Conservation (phyloP, 2,329 filamentous ascomycete genomes). For the Nannizziopsis barbatae region DNA sequence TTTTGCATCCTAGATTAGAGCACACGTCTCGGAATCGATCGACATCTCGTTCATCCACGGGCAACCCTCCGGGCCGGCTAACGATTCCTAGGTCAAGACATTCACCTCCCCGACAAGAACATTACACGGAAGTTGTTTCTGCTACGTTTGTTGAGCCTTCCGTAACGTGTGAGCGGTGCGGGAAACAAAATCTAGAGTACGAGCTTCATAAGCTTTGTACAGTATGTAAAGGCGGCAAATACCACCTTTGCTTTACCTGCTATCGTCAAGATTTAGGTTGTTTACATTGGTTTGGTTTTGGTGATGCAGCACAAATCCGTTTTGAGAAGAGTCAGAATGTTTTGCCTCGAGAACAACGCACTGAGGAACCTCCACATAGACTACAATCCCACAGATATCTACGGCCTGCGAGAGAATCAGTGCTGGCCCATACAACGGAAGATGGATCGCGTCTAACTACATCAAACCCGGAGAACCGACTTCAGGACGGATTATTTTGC, state of each 20-base stretch:
- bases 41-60: neutral
- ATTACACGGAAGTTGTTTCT: conserved; percentile 17
- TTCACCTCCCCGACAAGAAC: conserved; percentile 24
- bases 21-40: neutral
- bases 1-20: neutral
- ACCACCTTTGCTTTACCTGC: conserved; percentile 70
- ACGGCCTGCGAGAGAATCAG: conserved; percentile 22
- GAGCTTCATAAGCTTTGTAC: conserved; percentile 75
- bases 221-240: conserved; percentile 57
- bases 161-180: conserved; percentile 62
- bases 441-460: conserved; percentile 41
- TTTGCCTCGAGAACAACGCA: conserved; percentile 15
- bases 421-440: conserved; percentile 30
- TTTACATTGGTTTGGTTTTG: conserved; percentile 79
- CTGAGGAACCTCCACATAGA: conserved; percentile 42
- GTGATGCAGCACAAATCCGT: conserved; percentile 55
- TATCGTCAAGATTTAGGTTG: conserved; percentile 70
- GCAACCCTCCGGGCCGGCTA: neutral
- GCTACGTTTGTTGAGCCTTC: conserved; percentile 55
- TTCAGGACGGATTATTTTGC: conserved; percentile 78
- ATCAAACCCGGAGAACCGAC: conserved; percentile 55
- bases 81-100: conserved; percentile 22
- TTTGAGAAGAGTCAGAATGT: conserved; percentile 49
- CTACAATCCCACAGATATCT: conserved; percentile 33
- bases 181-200: conserved; percentile 64